Conservation (phyloP, 2,329 filamentous ascomycete genomes). For the Aureobasidium subglaciale region DNA sequence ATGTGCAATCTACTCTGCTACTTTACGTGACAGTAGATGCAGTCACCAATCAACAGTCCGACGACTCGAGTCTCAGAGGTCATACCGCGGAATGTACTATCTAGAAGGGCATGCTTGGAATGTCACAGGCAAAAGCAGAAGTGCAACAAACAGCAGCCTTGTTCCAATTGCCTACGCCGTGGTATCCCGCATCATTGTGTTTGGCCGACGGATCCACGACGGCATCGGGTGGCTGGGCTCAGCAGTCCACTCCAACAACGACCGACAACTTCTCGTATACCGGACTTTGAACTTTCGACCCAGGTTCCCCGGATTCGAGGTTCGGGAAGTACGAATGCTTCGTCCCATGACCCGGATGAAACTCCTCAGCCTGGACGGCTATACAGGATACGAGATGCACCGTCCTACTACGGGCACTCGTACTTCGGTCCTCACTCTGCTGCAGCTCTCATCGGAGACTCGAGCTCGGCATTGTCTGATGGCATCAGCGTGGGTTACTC, state of each 20-base stretch:
- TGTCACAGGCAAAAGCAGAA: neutral
- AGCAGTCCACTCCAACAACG: neutral
- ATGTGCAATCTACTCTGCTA: too few relatives aligned
- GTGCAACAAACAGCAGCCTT: conserved; percentile 1
- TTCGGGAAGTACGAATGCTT: neutral
- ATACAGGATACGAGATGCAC: neutral
- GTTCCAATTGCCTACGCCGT: neutral
- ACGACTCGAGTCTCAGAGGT: neutral
- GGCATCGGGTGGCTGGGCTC: neutral
- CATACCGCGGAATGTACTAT: neutral
- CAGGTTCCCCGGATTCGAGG: neutral
- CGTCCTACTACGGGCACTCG: neutral
- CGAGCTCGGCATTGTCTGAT: neutral
- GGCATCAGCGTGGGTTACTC: neutral
- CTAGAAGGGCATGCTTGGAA: neutral
- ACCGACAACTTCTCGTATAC: too few relatives aligned
- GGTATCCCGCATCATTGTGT: neutral
- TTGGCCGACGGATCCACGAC: neutral
- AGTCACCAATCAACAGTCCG: neutral
- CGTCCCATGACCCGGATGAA: neutral
- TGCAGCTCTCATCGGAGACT: neutral
- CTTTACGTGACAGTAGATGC: neutral
- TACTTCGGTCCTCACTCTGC: neutral
- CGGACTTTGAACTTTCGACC: too few relatives aligned
- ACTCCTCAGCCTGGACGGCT: neutral